A percentile compares a stretch with the other conserved stretches of the same genome.
These are phyloP conservation scores for Bruguiera gymnorhiza DNA, from an alignment of 345 rosid genomes.

Conservation along the genomic window DNA sequence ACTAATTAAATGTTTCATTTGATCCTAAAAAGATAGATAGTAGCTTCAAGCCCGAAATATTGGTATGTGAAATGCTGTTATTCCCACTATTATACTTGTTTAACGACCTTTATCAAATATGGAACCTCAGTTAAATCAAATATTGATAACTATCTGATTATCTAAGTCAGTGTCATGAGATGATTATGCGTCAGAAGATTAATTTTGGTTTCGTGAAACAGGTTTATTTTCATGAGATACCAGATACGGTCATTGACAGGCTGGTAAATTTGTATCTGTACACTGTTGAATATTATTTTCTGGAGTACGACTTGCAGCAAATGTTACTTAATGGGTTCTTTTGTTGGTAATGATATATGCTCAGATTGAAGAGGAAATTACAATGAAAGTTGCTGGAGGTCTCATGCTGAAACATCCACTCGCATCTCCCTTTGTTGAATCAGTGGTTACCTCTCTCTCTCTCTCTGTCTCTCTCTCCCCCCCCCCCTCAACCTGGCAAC, in stretches of 20 bases:
- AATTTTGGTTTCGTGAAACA: constrained; percentile 3
- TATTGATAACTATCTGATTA: not conserved
- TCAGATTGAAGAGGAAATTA: constrained; percentile 29
- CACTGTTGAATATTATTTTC: not conserved
- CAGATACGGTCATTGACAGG: constrained; percentile 15
- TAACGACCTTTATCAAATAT: not conserved
- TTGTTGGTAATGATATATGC: not conserved
- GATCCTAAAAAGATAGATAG: not conserved
- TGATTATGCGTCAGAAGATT: not conserved
- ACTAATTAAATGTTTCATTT: not conserved
- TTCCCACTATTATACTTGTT: not conserved
- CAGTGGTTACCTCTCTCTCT: constrained; percentile 19
- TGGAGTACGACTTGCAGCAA: constrained; percentile 2
- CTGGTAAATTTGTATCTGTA: constrained; percentile 19
- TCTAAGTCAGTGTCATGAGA: not conserved
- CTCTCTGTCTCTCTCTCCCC: not conserved
- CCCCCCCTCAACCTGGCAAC: too few relatives aligned
- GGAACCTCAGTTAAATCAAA: not conserved
- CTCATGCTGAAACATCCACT: constrained; percentile 29
- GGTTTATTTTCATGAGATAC: constrained; percentile 25
- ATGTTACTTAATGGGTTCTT: not conserved
- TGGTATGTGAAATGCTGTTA: too few relatives aligned
- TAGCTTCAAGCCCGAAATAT: not conserved
- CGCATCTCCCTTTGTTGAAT: constrained; percentile 18
- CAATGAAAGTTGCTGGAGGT: constrained; percentile 29